Evolutionary conservation across 2,329 filamentous ascomycete species (phyloP).

Genomic region (Microcyclosporella mali): DNA sequence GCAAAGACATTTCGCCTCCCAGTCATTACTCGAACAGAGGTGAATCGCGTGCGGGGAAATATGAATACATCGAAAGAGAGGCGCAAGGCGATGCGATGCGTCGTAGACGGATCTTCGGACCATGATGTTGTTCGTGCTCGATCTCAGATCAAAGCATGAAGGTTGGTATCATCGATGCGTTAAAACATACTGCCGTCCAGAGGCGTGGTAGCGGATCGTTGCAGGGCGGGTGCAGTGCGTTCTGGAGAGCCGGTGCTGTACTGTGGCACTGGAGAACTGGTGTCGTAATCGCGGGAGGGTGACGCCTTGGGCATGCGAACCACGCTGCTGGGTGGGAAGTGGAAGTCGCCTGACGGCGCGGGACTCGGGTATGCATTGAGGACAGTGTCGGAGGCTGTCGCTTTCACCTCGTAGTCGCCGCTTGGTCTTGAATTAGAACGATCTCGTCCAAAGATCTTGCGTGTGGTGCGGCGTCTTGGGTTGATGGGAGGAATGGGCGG

Average conservation of each 20-base stretch:
- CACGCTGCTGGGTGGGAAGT: slow-evolving; percentile 15
- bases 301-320: slow-evolving; percentile 10
- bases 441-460: slow-evolving; percentile 27
- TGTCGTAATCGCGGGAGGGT: slow-evolving; percentile 5
- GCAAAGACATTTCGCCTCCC: neutral
- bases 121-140: too few species aligned
- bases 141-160: slow-evolving; percentile 11
- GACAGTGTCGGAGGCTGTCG: slow-evolving; percentile 11
- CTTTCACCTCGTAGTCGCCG: slow-evolving; percentile 4
- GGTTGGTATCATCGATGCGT: slow-evolving; percentile 6
- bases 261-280: slow-evolving; percentile 6
- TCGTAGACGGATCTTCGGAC: slow-evolving; percentile 4
- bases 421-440: slow-evolving; percentile 2
- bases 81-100: neutral
- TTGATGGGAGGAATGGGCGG: slow-evolving; percentile 56
- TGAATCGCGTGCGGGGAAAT: too few species aligned
- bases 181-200: slow-evolving; percentile 19
- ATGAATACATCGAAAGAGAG: neutral
- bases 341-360: slow-evolving; percentile 7
- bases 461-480: slow-evolving; percentile 48
- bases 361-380: slow-evolving; percentile 6
- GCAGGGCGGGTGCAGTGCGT: neutral
- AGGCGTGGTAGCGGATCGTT: slow-evolving; percentile 7
- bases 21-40: neutral
- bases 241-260: slow-evolving; percentile 12